Evolutionary conservation across 495 filamentous ascomycete species (phyloP), one percentile per base, ranked within the genome.

Genomic region (Stereocaulon alpinum): DNA sequence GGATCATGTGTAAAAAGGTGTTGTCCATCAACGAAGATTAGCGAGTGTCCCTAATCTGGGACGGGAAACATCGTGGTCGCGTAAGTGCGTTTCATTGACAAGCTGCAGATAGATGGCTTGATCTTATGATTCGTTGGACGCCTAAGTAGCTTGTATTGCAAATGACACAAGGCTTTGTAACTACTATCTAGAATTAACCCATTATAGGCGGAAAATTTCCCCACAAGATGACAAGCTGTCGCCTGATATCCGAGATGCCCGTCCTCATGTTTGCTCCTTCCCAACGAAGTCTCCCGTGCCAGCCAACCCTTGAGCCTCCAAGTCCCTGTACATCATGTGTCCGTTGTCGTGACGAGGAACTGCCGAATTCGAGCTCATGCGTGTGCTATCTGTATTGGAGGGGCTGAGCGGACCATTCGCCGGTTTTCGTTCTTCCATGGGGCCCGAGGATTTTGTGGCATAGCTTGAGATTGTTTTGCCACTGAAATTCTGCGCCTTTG

Each of bases 251-350:
- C 32, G 34, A 22, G 12, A 49, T 22, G 14, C 32, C 17, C 11
- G 3, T 58, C 24, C 45, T 58, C 45, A 41, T 24, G 11, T 14
- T 27, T 54, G 53, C 34, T 52, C 37, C 40, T 30, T 54, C 40
- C 20, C 30, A 45, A 50, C 32, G 18, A 45, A 32, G 11, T 44
- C 17, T 6, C 40, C 45, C 9, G 43, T 51, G 11, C 50, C 62
- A 37, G 59, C 45, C 49, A 65, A 43, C 17, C 63, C 63, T 29
- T 65, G 63, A 54, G 49, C 56, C 44, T 65, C 63, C 18, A 65
- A 43, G 42, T 65, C 63, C 53, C 42, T 2, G 43, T 44, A 30
- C 34, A 40, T 44, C 45, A 55, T 32, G 20, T 56, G 45, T 44
- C 41, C 24, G 45, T 30, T 18, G 22, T 29, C 18, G 6, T 56